These are phyloP conservation scores for Tolypocladium endophyticum DNA, from an alignment of 2,329 filamentous ascomycete genomes.

Conservation along the genomic window DNA sequence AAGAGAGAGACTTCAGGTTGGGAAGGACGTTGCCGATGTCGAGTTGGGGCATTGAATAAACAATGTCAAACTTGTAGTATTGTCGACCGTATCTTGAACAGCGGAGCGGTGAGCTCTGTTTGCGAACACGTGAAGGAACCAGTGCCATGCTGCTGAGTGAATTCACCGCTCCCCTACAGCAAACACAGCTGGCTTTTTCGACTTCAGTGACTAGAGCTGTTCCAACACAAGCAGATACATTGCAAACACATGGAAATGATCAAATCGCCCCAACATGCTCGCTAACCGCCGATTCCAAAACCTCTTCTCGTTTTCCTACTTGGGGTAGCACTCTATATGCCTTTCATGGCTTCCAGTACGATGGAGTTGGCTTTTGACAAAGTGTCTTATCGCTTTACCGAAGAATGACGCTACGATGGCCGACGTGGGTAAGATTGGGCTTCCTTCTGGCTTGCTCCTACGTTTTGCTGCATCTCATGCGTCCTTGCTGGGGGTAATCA, in stretches of 20 bases:
- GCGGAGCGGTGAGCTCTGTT: not conserved
- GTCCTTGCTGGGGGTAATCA: too few relatives aligned
- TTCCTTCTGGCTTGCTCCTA: too few relatives aligned
- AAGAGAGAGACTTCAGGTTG: not conserved
- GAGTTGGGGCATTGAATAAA: not conserved
- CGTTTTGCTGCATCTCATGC: too few relatives aligned
- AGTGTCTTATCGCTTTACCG: too few relatives aligned
- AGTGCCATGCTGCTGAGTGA: not conserved
- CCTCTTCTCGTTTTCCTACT: too few relatives aligned
- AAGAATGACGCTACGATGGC: too few relatives aligned
- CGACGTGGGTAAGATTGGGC: too few relatives aligned
- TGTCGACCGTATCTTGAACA: not conserved
- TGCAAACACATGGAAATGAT: not conserved
- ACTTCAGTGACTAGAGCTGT: not conserved
- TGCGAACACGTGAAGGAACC: not conserved
- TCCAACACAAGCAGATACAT: not conserved
- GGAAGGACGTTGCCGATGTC: not conserved
- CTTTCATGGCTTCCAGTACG: too few relatives aligned
- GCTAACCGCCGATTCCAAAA: too few relatives aligned
- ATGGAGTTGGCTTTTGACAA: too few relatives aligned
- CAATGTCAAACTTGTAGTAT: not conserved
- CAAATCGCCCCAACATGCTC: too few relatives aligned
- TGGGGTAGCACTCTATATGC: too few relatives aligned
- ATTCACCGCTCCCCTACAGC: not conserved
- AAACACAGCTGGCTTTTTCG: not conserved